Conservation (phyloP, 2,329 filamentous ascomycete genomes). For the Cytospora mali region DNA sequence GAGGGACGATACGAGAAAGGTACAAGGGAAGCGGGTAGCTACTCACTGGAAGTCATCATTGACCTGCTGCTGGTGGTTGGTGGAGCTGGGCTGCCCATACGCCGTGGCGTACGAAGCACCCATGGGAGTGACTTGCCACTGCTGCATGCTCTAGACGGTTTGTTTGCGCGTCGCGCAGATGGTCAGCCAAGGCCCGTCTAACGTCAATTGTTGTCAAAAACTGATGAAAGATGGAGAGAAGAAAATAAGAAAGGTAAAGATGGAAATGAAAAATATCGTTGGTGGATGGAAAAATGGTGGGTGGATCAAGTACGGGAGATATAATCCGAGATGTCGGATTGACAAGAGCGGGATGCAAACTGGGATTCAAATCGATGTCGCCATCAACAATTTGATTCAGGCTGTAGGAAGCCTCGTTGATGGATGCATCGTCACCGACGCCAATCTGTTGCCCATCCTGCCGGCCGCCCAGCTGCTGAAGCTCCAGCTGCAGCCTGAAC, state of each 20-base stretch:
- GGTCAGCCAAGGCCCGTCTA: slow-evolving; percentile 1
- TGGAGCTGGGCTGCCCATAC: slow-evolving; percentile 51
- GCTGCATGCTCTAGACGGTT: slow-evolving; percentile 56
- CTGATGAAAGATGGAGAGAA: neutral
- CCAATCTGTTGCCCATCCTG: neutral
- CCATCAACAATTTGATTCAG: neutral
- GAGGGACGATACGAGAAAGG: slow-evolving; percentile 31
- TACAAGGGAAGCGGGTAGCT: slow-evolving; percentile 40
- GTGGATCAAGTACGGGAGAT: neutral
- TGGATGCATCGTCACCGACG: neutral
- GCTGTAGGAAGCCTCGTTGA: neutral
- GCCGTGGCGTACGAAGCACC: slow-evolving; percentile 15
- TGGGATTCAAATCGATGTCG: neutral
- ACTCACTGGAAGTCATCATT: slow-evolving; percentile 62
- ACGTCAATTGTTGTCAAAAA: neutral
- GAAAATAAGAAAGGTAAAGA: neutral
- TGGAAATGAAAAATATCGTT: neutral
- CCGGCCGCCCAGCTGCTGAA: neutral
- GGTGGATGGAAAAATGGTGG: slow-evolving; percentile 7
- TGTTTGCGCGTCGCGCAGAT: slow-evolving; percentile 29
- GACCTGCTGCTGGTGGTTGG: slow-evolving; percentile 46
- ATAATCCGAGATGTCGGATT: neutral
- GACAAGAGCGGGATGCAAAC: neutral
- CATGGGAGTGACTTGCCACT: slow-evolving; percentile 63
- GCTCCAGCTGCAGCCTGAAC: slow-evolving; percentile 3